Conservation (phyloP, 345 rosid species). For the Citrus unshiu region DNA sequence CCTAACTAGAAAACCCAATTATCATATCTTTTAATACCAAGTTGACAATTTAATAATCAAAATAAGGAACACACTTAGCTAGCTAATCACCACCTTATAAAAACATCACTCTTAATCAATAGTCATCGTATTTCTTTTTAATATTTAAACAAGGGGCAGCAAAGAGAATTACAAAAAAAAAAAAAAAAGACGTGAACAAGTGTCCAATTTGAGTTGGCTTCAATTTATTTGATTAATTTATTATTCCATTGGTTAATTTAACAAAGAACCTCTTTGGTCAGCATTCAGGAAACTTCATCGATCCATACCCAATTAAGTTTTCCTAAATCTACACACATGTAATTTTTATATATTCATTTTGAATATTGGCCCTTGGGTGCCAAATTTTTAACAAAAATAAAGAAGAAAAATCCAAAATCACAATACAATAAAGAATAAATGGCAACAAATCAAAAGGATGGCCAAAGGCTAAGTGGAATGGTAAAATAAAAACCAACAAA, state of each 20-base stretch:
- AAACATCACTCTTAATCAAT: conserved; percentile 10
- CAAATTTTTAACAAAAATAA: background rate
- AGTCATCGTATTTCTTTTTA: background rate
- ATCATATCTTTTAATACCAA: background rate
- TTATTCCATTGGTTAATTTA: background rate
- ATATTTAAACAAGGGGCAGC: background rate
- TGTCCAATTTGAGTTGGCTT: background rate
- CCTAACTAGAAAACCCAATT: background rate
- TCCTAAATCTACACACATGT: background rate
- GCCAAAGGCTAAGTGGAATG: background rate
- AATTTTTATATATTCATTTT: background rate
- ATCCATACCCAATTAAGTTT: background rate
- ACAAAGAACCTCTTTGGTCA: background rate
- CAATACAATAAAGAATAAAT: background rate
- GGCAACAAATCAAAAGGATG: too few species aligned
- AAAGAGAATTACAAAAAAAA: too few species aligned
- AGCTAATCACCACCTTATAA: background rate
- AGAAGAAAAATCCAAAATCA: background rate
- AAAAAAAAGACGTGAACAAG: background rate
- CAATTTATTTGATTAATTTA: background rate
- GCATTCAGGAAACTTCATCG: background rate
- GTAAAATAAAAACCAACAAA: background rate
- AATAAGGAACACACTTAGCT: background rate
- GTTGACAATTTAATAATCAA: background rate
- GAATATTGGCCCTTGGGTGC: background rate